phyloP scores from a whole-genome alignment of 441 rosid genomes.

The Populus hybrid region DNA sequence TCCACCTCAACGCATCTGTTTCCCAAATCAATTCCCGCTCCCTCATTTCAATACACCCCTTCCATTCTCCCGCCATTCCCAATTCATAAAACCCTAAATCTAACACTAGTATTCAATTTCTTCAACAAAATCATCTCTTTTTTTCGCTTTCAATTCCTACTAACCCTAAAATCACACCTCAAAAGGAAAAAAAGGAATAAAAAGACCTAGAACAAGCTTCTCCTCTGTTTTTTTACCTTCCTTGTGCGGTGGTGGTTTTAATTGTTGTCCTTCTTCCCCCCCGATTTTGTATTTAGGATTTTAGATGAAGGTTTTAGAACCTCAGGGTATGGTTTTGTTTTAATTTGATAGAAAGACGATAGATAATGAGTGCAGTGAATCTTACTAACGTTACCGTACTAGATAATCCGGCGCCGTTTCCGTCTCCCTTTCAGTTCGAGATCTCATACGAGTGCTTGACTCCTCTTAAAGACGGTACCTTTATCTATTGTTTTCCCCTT shows the following conservation, averaged over 20 bases:
- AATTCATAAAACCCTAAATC: neutral
- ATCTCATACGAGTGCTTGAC: too few relatives aligned
- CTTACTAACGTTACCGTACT: neutral
- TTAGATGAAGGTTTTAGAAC: neutral
- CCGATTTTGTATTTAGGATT: neutral
- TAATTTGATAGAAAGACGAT: neutral
- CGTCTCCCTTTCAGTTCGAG: too few relatives aligned
- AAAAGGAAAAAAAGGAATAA: neutral
- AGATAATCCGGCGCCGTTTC: too few relatives aligned
- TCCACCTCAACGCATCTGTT: neutral
- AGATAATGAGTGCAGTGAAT: neutral
- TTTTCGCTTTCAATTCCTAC: neutral
- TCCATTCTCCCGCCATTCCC: neutral
- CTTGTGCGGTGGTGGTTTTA: neutral
- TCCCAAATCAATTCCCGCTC: neutral
- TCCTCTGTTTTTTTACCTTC: neutral
- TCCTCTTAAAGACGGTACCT: too few relatives aligned
- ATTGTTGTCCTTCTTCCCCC: neutral
- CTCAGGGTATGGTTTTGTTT: neutral
- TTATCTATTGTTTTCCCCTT: too few relatives aligned
- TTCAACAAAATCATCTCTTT: neutral
- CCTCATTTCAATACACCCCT: neutral
- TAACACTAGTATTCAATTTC: neutral
- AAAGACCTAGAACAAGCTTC: neutral
- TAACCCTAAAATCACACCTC: neutral